phyloP scores from a whole-genome alignment of 1,284 basidiomycete genomes.

The Volvariella surrecta region DNA sequence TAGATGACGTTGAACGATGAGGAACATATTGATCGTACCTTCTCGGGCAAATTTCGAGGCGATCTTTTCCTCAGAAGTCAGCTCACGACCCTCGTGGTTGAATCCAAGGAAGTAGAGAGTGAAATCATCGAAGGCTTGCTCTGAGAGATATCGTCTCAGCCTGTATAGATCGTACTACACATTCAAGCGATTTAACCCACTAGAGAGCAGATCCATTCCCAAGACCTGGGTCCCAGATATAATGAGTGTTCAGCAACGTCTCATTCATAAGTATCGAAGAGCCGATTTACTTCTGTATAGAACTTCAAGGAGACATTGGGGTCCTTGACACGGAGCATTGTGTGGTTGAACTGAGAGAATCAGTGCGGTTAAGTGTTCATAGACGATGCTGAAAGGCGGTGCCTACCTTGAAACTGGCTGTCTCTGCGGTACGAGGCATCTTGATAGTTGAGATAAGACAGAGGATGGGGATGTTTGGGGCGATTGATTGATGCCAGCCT shows the following conservation, averaged over 20 bases:
- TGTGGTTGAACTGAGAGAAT: conserved; percentile 70
- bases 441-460: conserved; percentile 9
- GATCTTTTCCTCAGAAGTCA: conserved; percentile 41
- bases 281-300: conserved; percentile 52
- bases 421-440: conserved; percentile 61
- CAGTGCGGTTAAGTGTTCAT: background rate
- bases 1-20: conserved; percentile 6
- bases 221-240: conserved; percentile 38
- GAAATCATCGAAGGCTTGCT: conserved; percentile 48
- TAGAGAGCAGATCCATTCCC: conserved; percentile 80
- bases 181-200: conserved; percentile 24
- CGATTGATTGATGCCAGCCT: background rate
- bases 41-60: conserved; percentile 48
- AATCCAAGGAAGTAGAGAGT: conserved; percentile 80
- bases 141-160: conserved; percentile 20
- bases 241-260: background rate
- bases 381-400: background rate
- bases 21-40: conserved; percentile 32
- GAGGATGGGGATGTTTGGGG: background rate
- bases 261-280: background rate
- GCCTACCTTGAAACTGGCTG: conserved; percentile 53
- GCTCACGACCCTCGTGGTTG: conserved; percentile 43
- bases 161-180: background rate
- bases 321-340: conserved; percentile 88
- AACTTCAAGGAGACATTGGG: conserved; percentile 72